Evolutionary conservation across 75 land plant genomes (phyloP), one percentile per base, ranked within the genome.

Genomic region (Sequoia sempervirens): DNA sequence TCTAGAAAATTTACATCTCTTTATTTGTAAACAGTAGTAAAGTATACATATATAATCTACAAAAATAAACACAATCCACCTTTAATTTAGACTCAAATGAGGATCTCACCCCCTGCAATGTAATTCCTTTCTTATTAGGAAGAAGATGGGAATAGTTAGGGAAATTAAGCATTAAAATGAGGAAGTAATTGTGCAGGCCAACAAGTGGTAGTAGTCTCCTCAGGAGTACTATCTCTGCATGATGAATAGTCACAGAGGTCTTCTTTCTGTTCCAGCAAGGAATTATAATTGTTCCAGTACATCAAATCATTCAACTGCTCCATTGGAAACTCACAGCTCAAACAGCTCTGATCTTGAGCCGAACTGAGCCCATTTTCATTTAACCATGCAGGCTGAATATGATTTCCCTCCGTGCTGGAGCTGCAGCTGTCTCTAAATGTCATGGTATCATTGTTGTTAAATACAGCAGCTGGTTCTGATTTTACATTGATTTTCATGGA

Each of bases 351-450:
- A 23, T 78, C 80, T 54, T 81, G 82, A 70, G 14, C 36, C 2
- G 36, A 5, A 30, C 14, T 70, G 9, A 52, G 26, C 20, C 40
- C 82, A 50, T 50, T 52, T 17, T 50, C 56, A 54, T 81, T 13
- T 32, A 81, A 81, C 82, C 82, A 81, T 15, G 82, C 17, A 34
- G 82, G 54, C 61, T 50, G 82, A 30, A 53, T 20, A 20, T 54
- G 34, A 18, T 81, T 81, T 32, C 61, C 82, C 17, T 81, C 82
- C 0, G 40, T 32, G 64, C 54, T 45, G 82, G 52, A 45, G 80
- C 46, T 78, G 82, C 82, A 54, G 82, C 61, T 52, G 50, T 78
- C 80, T 78, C 80, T 78, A 3, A 78, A 40, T 41, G 80, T n/a
- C 50, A 78, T 45, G 32, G 47, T 45, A 11, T 38, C 32, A 20